Evolutionary conservation across 129 eudicot genomes (phyloP).

Genomic region (Gnaphalium uliginosum): DNA sequence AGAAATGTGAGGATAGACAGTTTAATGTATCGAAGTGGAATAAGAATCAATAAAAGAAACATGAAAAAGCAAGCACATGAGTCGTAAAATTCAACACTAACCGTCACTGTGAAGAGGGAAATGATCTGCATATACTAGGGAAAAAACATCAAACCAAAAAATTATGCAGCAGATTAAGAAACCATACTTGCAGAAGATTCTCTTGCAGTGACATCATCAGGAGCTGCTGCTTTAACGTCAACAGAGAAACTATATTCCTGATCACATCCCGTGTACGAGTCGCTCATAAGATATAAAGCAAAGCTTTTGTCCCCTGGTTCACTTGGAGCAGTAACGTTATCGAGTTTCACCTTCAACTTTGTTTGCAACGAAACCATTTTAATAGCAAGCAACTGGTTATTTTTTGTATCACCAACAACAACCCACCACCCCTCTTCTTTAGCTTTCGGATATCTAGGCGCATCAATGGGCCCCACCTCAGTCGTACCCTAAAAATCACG

Average conservation of each 20-base stretch:
- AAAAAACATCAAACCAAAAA: too few species aligned
- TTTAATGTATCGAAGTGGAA: too few species aligned
- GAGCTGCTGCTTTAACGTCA: slow-evolving; percentile 50
- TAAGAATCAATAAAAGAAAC: too few species aligned
- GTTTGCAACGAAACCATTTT: slow-evolving; percentile 69
- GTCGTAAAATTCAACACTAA: too few species aligned
- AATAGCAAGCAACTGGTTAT: slow-evolving; percentile 72
- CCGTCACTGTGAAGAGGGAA: too few species aligned
- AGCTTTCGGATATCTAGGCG: slow-evolving; percentile 69
- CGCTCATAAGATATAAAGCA: slow-evolving; percentile 74
- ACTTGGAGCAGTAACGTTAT: slow-evolving; percentile 57
- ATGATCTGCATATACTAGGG: too few species aligned
- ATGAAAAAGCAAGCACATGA: too few species aligned
- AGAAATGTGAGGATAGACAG: too few species aligned
- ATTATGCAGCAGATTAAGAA: too few species aligned
- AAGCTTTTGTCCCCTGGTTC: slow-evolving; percentile 62
- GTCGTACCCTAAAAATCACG: slow-evolving; percentile 71
- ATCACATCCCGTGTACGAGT: slow-evolving; percentile 88
- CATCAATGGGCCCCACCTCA: slow-evolving; percentile 79
- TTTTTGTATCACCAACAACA: slow-evolving; percentile 77
- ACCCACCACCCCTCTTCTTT: slow-evolving; percentile 97
- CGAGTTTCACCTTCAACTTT: slow-evolving; percentile 68
- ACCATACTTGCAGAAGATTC: background rate
- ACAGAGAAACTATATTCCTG: slow-evolving; percentile 75
- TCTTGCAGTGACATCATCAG: slow-evolving; percentile 46